Evolutionary conservation across 441 rosid genomes (phyloP).

Genomic region (Syzygium syzygioides): DNA sequence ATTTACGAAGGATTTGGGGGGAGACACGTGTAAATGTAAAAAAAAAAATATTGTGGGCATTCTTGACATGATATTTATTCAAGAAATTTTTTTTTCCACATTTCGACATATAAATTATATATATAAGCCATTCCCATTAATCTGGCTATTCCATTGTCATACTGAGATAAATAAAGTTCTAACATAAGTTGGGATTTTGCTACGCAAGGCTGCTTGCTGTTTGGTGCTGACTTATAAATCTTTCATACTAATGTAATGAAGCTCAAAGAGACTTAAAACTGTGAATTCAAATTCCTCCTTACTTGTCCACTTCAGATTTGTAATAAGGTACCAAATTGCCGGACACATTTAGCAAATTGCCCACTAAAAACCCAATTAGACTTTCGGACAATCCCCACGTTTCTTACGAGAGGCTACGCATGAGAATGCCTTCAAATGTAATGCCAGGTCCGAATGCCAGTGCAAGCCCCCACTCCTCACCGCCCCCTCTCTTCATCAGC

Average conservation of each 20-base stretch:
- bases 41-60: neutral
- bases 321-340: neutral
- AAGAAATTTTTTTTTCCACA: neutral
- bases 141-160: neutral
- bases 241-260: neutral
- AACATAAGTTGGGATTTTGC: no score
- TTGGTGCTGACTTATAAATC: fast-evolving
- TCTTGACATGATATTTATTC: neutral
- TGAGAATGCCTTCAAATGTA: slow-evolving; percentile 78
- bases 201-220: no score
- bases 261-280: neutral
- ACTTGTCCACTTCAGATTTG: neutral
- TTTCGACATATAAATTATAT: neutral
- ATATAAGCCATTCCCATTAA: fast-evolving
- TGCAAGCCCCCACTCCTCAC: slow-evolving; percentile 73
- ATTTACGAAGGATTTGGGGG: neutral
- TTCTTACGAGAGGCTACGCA: slow-evolving; percentile 49
- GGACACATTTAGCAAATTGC: neutral
- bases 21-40: neutral
- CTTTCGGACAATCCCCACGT: neutral
- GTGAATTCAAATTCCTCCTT: neutral
- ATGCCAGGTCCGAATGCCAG: slow-evolving; percentile 86
- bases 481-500: slow-evolving; percentile 26
- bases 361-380: neutral
- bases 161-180: no score